Percentiles rank a stretch among this genome's conserved stretches.
These are phyloP conservation scores for Geotrichum phurueaensis DNA, from an alignment of 1,139 yeast species.

Conservation along the genomic window DNA sequence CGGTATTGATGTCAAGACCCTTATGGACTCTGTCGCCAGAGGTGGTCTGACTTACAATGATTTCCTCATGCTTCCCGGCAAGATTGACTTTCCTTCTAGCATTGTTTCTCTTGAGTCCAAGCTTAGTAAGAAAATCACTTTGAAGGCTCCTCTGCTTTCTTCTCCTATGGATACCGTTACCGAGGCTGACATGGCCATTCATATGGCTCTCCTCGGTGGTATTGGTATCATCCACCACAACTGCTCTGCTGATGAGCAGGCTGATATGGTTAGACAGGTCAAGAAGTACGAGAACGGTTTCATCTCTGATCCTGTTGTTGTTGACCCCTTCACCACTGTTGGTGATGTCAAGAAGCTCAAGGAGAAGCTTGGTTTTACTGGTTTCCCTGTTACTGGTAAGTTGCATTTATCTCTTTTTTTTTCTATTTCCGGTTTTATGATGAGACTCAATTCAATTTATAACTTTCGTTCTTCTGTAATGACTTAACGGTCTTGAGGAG, in stretches of 20 bases:
- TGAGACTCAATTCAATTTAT: slow-evolving; percentile 47
- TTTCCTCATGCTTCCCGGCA: slow-evolving; percentile 90
- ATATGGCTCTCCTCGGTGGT: slow-evolving; percentile 98
- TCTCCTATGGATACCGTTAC: slow-evolving; percentile 99
- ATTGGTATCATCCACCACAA: slow-evolving; percentile 98
- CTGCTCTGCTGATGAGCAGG: slow-evolving; percentile 95
- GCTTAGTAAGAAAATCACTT: slow-evolving; percentile 83
- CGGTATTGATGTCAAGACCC: slow-evolving; percentile 76
- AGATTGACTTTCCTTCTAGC: slow-evolving; percentile 81
- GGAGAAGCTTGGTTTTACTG: slow-evolving; percentile 78
- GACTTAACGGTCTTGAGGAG: slow-evolving; percentile 98
- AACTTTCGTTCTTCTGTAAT: slow-evolving; percentile 99
- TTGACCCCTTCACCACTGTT: slow-evolving; percentile 69
- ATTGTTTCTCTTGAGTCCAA: slow-evolving; percentile 72
- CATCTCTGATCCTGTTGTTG: slow-evolving; percentile 88
- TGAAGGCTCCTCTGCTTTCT: slow-evolving; percentile 91
- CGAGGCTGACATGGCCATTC: slow-evolving; percentile 94
- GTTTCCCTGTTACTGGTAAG: slow-evolving; percentile 99
- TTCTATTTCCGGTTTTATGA: slow-evolving; percentile 16
- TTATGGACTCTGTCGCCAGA: slow-evolving; percentile 82
- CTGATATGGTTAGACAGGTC: slow-evolving; percentile 95
- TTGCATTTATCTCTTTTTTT: slow-evolving; percentile 28
- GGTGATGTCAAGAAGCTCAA: slow-evolving; percentile 74
- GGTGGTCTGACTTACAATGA: slow-evolving; percentile 98
- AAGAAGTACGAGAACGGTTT: slow-evolving; percentile 97